Evolutionary conservation across 208 protist species (phyloP).

Genomic region (Wallacemonas sp.): DNA sequence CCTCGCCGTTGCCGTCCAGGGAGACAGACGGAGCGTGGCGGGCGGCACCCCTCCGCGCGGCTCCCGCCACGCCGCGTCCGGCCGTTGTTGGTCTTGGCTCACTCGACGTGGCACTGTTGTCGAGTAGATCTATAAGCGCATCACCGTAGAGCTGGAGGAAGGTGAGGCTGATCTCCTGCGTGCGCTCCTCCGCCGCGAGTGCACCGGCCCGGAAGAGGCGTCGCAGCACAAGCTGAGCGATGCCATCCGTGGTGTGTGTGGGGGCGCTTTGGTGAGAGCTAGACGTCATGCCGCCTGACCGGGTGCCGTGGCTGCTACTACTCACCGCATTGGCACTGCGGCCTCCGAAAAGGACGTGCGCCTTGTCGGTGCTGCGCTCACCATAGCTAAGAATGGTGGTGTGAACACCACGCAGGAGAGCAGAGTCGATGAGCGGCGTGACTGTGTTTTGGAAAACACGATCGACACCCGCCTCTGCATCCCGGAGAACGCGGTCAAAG

Average conservation of each 20-base stretch:
- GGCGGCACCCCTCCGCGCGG: background rate
- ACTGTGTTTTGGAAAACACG: slow-evolving; percentile 1
- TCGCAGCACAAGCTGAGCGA: slow-evolving; percentile 67
- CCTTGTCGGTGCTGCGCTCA: slow-evolving; percentile 65
- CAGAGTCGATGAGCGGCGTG: background rate
- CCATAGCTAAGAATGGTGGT: slow-evolving; percentile 64
- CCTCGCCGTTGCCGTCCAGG: slow-evolving; percentile 31
- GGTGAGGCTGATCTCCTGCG: slow-evolving; percentile 49
- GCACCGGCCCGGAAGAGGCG: slow-evolving; percentile 58
- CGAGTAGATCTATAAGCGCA: slow-evolving; percentile 66
- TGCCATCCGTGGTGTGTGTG: slow-evolving; percentile 80
- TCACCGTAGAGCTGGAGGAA: slow-evolving; percentile 84
- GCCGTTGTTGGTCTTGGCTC: too few species aligned
- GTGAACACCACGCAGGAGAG: slow-evolving; percentile 39
- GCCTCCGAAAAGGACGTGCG: slow-evolving; percentile 56
- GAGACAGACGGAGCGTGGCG: slow-evolving; percentile 22
- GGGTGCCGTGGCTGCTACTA: too few species aligned
- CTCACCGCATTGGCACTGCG: too few species aligned
- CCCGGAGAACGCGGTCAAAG: slow-evolving; percentile 64
- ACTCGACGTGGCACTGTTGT: background rate
- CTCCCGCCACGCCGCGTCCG: too few species aligned
- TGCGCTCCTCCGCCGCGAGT: slow-evolving; percentile 26
- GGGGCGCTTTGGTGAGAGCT: too few species aligned
- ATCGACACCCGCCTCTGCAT: background rate
- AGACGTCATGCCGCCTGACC: too few species aligned